A percentile compares a stretch with the other conserved stretches of the same genome.
phyloP scores from a whole-genome alignment of 306 rosid genomes.

The Medicago arabica region DNA sequence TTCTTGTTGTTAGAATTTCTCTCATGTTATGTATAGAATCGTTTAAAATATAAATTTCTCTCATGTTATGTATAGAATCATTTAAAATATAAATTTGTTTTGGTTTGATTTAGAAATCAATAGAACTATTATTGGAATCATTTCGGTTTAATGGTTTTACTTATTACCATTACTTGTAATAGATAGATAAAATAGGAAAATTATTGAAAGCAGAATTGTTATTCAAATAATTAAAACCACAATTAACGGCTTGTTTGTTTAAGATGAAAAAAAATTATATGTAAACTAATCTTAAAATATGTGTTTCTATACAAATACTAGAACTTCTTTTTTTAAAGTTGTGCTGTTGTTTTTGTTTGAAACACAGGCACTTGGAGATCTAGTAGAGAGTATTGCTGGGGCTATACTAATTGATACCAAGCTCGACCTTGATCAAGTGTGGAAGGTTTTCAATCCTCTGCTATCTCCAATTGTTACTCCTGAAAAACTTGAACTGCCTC shows the following conservation, averaged over 20 bases:
- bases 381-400: constrained; percentile 94
- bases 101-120: neutral
- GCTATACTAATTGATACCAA: constrained; percentile 84
- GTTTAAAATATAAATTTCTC: constrained; percentile 1
- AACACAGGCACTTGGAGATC: constrained; percentile 87
- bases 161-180: too few species aligned
- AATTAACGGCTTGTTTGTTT: neutral
- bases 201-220: too few species aligned
- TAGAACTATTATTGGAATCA: neutral
- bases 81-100: constrained; percentile 5
- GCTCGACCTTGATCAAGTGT: constrained; percentile 77
- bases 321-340: neutral
- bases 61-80: constrained; percentile 16
- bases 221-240: too few species aligned
- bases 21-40: neutral
- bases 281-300: neutral
- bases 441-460: constrained; percentile 80
- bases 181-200: too few species aligned
- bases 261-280: neutral
- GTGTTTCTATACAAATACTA: neutral
- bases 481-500: constrained; percentile 88
- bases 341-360: constrained; percentile 33
- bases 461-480: constrained; percentile 96
- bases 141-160: too few species aligned
- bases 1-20: constrained; percentile 11